These are phyloP conservation scores for Yarrowia deformans DNA, from an alignment of 805 yeast genomes.

Conservation along the genomic window DNA sequence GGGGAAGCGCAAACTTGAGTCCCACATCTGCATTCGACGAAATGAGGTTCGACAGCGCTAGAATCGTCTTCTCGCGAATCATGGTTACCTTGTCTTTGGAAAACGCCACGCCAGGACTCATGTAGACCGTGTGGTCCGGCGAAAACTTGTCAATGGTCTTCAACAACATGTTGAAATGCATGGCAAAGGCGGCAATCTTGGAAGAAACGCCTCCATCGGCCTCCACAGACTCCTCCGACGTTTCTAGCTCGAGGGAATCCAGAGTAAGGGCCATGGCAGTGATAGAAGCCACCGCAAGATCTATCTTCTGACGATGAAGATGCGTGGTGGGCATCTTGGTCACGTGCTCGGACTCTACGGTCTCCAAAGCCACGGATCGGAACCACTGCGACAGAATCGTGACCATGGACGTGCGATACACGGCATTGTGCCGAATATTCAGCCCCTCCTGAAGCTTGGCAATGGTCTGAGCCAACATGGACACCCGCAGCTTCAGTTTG, in stretches of 20 bases:
- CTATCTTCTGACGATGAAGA: slow-evolving; percentile 47
- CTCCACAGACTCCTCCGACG: slow-evolving; percentile 40
- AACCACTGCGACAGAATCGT: slow-evolving; percentile 46
- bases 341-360: slow-evolving; percentile 8
- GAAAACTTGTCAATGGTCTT: slow-evolving; percentile 55
- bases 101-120: slow-evolving; percentile 34
- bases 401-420: slow-evolving; percentile 45
- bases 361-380: slow-evolving; percentile 22
- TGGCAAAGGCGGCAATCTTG: slow-evolving; percentile 56
- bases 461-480: slow-evolving; percentile 45
- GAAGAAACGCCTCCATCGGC: slow-evolving; percentile 48
- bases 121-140: slow-evolving; percentile 43
- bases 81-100: slow-evolving; percentile 42
- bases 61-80: slow-evolving; percentile 67
- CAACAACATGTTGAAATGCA: slow-evolving; percentile 58
- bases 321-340: slow-evolving; percentile 1
- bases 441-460: slow-evolving; percentile 45
- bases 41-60: slow-evolving; percentile 70
- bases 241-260: slow-evolving; percentile 30
- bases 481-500: slow-evolving; percentile 43
- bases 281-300: slow-evolving; percentile 16
- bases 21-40: slow-evolving; percentile 81
- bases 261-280: slow-evolving; percentile 30
- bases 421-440: slow-evolving; percentile 44
- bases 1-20: slow-evolving; percentile 73